Percentiles rank a stretch among this genome's conserved stretches.
These are phyloP conservation scores for Galerina marginata DNA, from an alignment of 768 basidiomycete species.

Conservation along the genomic window DNA sequence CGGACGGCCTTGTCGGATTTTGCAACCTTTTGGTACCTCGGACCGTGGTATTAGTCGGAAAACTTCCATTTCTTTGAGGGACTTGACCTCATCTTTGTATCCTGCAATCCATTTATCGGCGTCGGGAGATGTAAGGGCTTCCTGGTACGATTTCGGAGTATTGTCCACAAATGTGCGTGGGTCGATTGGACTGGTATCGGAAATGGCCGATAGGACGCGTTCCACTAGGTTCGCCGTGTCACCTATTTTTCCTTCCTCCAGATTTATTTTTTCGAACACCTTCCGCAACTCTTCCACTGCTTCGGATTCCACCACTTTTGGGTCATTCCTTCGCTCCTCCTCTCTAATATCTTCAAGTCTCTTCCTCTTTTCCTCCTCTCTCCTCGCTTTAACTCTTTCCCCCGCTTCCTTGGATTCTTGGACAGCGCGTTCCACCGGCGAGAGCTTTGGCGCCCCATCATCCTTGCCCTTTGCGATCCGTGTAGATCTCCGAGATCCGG, in stretches of 20 bases:
- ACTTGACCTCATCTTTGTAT: slow-evolving; percentile 30
- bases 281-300: not conserved
- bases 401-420: too few relatives aligned
- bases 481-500: too few relatives aligned
- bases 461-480: too few relatives aligned
- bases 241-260: not conserved
- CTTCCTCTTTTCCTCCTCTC: not conserved
- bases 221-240: not conserved
- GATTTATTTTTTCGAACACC: not conserved
- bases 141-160: slow-evolving; percentile 20
- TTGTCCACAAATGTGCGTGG: slow-evolving; percentile 1
- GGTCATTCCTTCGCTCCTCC: slow-evolving; percentile 8
- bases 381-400: not conserved
- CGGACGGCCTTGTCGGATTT: slow-evolving; percentile 26
- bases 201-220: slow-evolving; percentile 7
- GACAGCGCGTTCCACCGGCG: too few relatives aligned
- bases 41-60: slow-evolving; percentile 31
- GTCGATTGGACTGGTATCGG: not conserved
- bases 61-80: slow-evolving; percentile 30
- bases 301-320: too few relatives aligned
- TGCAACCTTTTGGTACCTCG: slow-evolving; percentile 21
- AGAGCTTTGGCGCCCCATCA: too few relatives aligned
- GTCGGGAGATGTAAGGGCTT: slow-evolving; percentile 32
- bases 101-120: slow-evolving; percentile 22
- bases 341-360: not conserved